A percentile compares a stretch with the other conserved stretches of the same genome.
Evolutionary conservation across 2,329 filamentous ascomycete species (phyloP).

Genomic region (Penicillium olsonii): DNA sequence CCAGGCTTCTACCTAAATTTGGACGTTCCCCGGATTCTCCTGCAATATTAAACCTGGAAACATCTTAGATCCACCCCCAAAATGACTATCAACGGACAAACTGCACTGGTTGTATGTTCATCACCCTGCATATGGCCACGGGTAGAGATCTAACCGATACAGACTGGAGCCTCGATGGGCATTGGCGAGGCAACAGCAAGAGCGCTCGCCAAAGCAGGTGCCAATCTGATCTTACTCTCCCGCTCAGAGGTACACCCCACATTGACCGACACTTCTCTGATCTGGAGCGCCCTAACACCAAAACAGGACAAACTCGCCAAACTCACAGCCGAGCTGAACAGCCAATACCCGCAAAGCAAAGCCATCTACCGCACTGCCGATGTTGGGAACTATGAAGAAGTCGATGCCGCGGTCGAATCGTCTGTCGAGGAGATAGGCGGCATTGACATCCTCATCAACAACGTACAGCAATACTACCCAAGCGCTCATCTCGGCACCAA

Average conservation of each 20-base stretch:
- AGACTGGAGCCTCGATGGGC: constrained; percentile 50
- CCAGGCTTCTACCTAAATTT: neutral
- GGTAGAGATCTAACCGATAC: neutral
- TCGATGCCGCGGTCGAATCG: constrained; percentile 30
- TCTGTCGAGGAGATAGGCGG: constrained; percentile 36
- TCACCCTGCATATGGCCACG: neutral
- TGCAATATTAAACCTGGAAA: no score
- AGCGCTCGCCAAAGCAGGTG: constrained; percentile 40
- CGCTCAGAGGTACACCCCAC: constrained; percentile 36
- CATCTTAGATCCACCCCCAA: neutral
- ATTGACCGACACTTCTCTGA: constrained; percentile 7
- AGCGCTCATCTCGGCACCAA: neutral
- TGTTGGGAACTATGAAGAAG: constrained; percentile 19
- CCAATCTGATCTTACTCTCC: constrained; percentile 47
- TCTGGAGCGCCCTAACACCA: neutral
- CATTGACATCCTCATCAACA: constrained; percentile 52
- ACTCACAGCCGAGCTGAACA: neutral
- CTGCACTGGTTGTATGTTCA: neutral
- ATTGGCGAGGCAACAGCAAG: constrained; percentile 50
- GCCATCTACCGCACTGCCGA: constrained; percentile 18
- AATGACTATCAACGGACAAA: neutral
- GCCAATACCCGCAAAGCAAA: constrained; percentile 10
- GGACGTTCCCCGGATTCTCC: neutral
- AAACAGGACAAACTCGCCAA: constrained; percentile 20
- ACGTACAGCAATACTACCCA: constrained; percentile 25